Evolutionary conservation across 2,329 filamentous ascomycete species (phyloP), one percentile per base, ranked within the genome.

Genomic region (Purpureocillium lavendulum): DNA sequence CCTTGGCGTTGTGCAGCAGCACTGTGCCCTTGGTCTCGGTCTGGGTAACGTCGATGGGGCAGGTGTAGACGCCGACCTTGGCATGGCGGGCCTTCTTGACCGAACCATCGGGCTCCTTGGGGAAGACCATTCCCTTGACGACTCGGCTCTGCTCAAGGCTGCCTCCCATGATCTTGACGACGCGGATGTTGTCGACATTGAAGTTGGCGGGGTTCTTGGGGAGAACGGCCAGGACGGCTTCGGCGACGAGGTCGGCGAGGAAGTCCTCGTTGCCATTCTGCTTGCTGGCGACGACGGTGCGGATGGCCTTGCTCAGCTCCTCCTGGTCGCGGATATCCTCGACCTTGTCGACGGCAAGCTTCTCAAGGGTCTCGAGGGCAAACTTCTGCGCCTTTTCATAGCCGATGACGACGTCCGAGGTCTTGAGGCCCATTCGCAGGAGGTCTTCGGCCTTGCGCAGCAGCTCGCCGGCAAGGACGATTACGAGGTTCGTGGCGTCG

Each of bases 131-230:
- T 50, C 92, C 92, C 73, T 86, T 94, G 44, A 98, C 84, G 12
- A 98, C 90, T 50, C 80, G 82, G 62, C 88, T 95, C 70, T 98
- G 89, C 56, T 94, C 87, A 58, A 98, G 70, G 60, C 84, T 88
- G 49, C 92, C 90, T 53, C 92, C 92, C 90, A 98, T 97, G 57
- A 98, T 98, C 77, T 98, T 98, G 54, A 98, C 94, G 42, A 98
- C 94, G 44, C 92, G 86, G 55, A 98, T 83, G 64, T 98, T 98
- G 72, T 98, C 92, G 49, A 98, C 88, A 66, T 96, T 98, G 77
- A 98, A 98, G 69, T 94, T 89, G 60, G 75, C 68, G 16, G 92
- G 85, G 68, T 96, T 95, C 73, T 96, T 96, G 50, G 94, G 92
- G 47, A 98, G 76, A 15, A 98, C 89, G 33, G 87, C 81, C 41